Base-by-base conservation (phyloP, 2,329 filamentous ascomycete species). In the Cordyceps tenuipes region DNA sequence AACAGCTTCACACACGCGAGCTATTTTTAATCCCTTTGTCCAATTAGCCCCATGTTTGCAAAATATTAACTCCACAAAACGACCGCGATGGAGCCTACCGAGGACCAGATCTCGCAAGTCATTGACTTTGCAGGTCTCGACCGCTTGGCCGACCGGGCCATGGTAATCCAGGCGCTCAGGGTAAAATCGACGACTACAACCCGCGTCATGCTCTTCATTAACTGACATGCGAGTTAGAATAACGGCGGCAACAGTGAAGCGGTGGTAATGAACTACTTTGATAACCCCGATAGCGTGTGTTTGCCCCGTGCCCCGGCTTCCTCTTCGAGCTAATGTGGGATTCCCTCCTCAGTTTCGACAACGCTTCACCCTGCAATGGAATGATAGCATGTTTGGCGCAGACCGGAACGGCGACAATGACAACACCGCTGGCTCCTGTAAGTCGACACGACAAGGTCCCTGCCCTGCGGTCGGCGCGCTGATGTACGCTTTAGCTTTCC, bases 201-300 rank as follows among this genome's bases (percentile, higher is more conserved):
- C 34, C 12, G 12, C 17, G 26, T 26, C 3, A 23, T 47, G 10
- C 15, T 26, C 1, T 9, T 13, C 31, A 5, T 19, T 3, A 15
- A 62, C 58, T 52, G 36, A 61, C 36, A 23, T 26, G 12, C 44
- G n/a, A 21, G 9, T 17, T 49, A 73, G 71, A 70, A 68, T 62
- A 74, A 82, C 63, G 75, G 73, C 41, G 73, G 77, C 49, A 76
- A 79, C 64, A 65, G 78, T 39, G 73, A 80, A 49, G 69, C 73
- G 23, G 82, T 84, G 2, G 68, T 81, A 1, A 75, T 75, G 60
- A 78, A 84, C 57, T 84, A 74, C 64, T 82, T 78, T 56, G 80
- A 85, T 63, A 72, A 79, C 53, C 64, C 76, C 3, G 69, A 71
- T 15, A 68, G 48, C 49, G 73, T 76, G 36, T 69, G 57, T 53